These are phyloP conservation scores for Podosphaera leucotricha DNA, from an alignment of 2,329 filamentous ascomycete species.

Conservation along the genomic window DNA sequence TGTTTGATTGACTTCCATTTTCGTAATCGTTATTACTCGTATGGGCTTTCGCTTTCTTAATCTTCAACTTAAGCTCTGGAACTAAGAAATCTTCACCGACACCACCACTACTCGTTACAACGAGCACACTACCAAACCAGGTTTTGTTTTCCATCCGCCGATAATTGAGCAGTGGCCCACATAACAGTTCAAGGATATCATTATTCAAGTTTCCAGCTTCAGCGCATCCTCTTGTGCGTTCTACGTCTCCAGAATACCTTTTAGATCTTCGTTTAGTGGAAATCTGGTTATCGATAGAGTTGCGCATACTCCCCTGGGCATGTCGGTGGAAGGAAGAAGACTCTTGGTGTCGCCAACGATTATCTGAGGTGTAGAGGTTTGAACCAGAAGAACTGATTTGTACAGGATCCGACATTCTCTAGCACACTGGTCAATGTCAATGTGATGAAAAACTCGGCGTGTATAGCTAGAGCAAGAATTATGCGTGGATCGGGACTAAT, in stretches of 20 bases:
- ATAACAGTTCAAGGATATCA: conserved; percentile 24
- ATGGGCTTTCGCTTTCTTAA: neutral
- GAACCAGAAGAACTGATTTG: conserved; percentile 7
- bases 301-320: conserved; percentile 17
- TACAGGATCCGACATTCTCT: conserved; percentile 11
- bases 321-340: conserved; percentile 26
- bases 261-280: conserved; percentile 6
- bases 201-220: neutral
- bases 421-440: too few relatives aligned
- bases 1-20: neutral
- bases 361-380: conserved; percentile 33
- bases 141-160: conserved; percentile 40
- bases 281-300: conserved; percentile 19
- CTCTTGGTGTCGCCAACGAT: conserved; percentile 39
- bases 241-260: conserved; percentile 1
- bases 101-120: conserved; percentile 55
- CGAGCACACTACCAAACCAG: conserved; percentile 71
- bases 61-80: conserved; percentile 34
- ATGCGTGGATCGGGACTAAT: too few relatives aligned
- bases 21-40: neutral
- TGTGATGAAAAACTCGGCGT: too few relatives aligned
- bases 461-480: too few relatives aligned
- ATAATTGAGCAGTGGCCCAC: conserved; percentile 58
- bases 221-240: conserved; percentile 2
- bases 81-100: conserved; percentile 26